These are phyloP conservation scores for Effrenium voratum DNA, from an alignment of 73 alveolate species.

Conservation along the genomic window DNA sequence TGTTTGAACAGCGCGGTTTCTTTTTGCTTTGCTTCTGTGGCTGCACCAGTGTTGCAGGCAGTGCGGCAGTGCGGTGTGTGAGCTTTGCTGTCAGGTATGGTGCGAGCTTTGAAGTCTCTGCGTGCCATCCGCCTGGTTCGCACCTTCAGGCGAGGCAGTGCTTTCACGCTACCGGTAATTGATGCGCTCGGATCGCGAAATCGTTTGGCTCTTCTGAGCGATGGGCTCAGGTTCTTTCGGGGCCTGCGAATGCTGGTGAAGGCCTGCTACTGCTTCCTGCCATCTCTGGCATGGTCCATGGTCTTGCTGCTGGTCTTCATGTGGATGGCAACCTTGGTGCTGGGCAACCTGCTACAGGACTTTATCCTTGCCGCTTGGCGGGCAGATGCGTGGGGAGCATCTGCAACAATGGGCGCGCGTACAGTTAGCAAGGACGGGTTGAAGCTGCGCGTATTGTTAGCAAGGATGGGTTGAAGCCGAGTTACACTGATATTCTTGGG, in stretches of 20 bases:
- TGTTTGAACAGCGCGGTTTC: no score
- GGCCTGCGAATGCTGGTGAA: slow-evolving; percentile 84
- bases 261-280: slow-evolving; percentile 83
- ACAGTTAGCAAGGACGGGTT: no score
- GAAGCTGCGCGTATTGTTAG: no score
- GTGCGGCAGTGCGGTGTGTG: no score
- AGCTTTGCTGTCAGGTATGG: slow-evolving; percentile 47
- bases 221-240: slow-evolving; percentile 20
- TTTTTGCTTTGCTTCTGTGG: no score
- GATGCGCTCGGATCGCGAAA: background rate
- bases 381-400: no score
- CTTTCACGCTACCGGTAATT: background rate
- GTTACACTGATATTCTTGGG: no score
- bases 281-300: slow-evolving; percentile 71
- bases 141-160: slow-evolving; percentile 40
- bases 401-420: no score
- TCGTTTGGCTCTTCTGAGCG: background rate
- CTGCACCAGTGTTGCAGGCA: no score
- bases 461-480: no score
- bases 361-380: slow-evolving; percentile 35
- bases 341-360: slow-evolving; percentile 69
- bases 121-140: slow-evolving; percentile 88
- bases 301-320: slow-evolving; percentile 55
- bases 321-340: slow-evolving; percentile 77
- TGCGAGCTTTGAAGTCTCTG: slow-evolving; percentile 49